Evolutionary conservation across 1,284 basidiomycete species (phyloP).

Genomic region (Malassezia cuniculi): DNA sequence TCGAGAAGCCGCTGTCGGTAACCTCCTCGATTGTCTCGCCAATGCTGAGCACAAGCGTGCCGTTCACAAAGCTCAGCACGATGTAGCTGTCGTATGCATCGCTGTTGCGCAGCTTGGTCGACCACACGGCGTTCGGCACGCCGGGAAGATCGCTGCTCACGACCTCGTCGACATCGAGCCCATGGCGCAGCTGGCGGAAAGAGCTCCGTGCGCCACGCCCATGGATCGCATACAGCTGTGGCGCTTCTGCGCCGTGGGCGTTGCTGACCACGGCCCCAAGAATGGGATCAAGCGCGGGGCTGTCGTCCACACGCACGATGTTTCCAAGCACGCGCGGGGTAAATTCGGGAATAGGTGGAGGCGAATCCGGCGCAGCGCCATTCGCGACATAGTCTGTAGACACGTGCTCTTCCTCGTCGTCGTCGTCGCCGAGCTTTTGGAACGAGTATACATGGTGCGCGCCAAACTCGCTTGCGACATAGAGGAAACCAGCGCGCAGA

Average conservation of each 20-base stretch:
- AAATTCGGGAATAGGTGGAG: slow-evolving; percentile 27
- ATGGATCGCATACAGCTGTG: slow-evolving; percentile 41
- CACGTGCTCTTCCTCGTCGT: slow-evolving; percentile 33
- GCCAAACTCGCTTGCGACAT: slow-evolving; percentile 38
- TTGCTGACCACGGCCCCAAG: slow-evolving; percentile 38
- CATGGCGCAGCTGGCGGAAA: slow-evolving; percentile 42
- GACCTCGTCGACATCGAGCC: slow-evolving; percentile 40
- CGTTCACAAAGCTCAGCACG: slow-evolving; percentile 44
- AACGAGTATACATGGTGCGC: slow-evolving; percentile 39
- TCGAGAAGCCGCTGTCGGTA: slow-evolving; percentile 38
- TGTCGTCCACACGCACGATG: slow-evolving; percentile 33
- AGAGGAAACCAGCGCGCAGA: slow-evolving; percentile 41
- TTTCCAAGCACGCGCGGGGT: slow-evolving; percentile 39
- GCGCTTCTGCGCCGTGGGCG: slow-evolving; percentile 28
- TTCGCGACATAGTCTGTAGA: slow-evolving; percentile 27
- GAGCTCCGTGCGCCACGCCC: slow-evolving; percentile 37
- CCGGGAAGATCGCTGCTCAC: slow-evolving; percentile 43
- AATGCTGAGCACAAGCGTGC: slow-evolving; percentile 41
- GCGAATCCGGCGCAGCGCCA: slow-evolving; percentile 17
- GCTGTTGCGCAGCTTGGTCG: slow-evolving; percentile 29
- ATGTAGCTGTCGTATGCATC: slow-evolving; percentile 43
- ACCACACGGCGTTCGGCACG: slow-evolving; percentile 41
- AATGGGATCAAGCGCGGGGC: slow-evolving; percentile 36
- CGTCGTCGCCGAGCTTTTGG: slow-evolving; percentile 44
- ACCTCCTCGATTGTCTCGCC: slow-evolving; percentile 45